These are phyloP conservation scores for Parastagonospora avenae DNA, from an alignment of 2,329 filamentous ascomycete genomes.

Conservation along the genomic window DNA sequence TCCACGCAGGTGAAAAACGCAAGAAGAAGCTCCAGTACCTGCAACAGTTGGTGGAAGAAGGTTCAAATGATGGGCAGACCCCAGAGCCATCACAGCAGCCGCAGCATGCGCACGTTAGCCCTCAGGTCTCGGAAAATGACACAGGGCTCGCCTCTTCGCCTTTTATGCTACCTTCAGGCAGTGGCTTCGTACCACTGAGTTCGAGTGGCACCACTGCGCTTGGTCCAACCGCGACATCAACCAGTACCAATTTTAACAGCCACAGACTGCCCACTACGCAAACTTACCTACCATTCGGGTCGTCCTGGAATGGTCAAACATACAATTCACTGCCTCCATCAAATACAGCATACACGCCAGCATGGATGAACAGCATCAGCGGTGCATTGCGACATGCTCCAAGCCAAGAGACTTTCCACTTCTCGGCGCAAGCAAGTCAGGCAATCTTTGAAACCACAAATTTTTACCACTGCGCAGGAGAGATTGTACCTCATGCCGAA, in stretches of 20 bases:
- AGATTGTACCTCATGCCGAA: conserved; percentile 11
- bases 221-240: conserved; percentile 11
- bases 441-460: conserved; percentile 14
- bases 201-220: conserved; percentile 14
- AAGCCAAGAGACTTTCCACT: conserved; percentile 17
- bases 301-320: conserved; percentile 18
- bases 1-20: conserved; percentile 39
- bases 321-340: conserved; percentile 21
- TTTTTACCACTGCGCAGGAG: conserved; percentile 15
- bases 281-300: conserved; percentile 16
- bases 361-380: conserved; percentile 23
- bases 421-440: background rate
- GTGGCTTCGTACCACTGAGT: conserved; percentile 8
- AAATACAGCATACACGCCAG: conserved; percentile 19
- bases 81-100: conserved; percentile 16
- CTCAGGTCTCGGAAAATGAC: conserved; percentile 19
- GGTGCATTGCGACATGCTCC: conserved; percentile 9
- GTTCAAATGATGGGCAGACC: conserved; percentile 17
- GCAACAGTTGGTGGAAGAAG: conserved; percentile 39
- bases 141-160: conserved; percentile 8
- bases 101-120: conserved; percentile 19
- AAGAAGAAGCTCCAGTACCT: conserved; percentile 45
- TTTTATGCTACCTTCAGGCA: conserved; percentile 14
- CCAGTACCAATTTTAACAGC: conserved; percentile 14
- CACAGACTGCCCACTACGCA: conserved; percentile 14